These are phyloP conservation scores for Penicillium silybi DNA, from an alignment of 495 filamentous ascomycete genomes.

Conservation along the genomic window DNA sequence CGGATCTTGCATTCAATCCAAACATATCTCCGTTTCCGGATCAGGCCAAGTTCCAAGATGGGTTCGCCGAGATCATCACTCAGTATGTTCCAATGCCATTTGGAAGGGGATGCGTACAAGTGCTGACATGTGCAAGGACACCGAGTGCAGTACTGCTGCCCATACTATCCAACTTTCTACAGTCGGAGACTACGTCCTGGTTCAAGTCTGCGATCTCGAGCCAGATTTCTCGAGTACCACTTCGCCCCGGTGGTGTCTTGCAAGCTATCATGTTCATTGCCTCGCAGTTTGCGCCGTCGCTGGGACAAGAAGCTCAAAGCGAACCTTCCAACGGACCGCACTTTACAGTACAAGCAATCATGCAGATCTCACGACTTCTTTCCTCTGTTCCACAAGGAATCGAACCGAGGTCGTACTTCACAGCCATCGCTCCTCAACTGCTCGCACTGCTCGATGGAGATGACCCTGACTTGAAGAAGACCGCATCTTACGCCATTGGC, in stretches of 20 bases:
- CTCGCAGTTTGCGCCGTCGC: conserved; percentile 51
- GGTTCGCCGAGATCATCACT: conserved; percentile 36
- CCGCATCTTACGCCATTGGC: conserved; percentile 68
- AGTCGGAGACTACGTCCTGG: conserved; percentile 43
- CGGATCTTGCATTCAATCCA: conserved; percentile 42
- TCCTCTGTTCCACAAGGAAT: conserved; percentile 59
- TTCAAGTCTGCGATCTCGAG: conserved; percentile 47
- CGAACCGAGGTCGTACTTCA: conserved; percentile 56
- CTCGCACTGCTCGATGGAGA: conserved; percentile 62
- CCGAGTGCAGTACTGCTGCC: conserved; percentile 42
- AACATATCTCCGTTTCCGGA: conserved; percentile 14
- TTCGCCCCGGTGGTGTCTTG: conserved; percentile 62
- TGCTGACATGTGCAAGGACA: conserved; percentile 30
- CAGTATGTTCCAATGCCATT: conserved; percentile 30
- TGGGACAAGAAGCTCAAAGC: conserved; percentile 34
- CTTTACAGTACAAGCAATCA: conserved; percentile 70
- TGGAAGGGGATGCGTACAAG: background rate
- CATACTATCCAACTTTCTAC: conserved; percentile 44
- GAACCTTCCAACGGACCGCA: conserved; percentile 49
- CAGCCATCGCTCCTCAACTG: conserved; percentile 62
- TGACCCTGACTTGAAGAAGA: conserved; percentile 59
- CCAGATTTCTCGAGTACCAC: conserved; percentile 57
- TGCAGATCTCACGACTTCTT: conserved; percentile 60
- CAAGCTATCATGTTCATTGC: conserved; percentile 68
- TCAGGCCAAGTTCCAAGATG: conserved; percentile 20